A percentile compares a stretch with the other conserved stretches of the same genome.
phyloP scores from a whole-genome alignment of 1,284 basidiomycete species.

The Earliella scabrosa region DNA sequence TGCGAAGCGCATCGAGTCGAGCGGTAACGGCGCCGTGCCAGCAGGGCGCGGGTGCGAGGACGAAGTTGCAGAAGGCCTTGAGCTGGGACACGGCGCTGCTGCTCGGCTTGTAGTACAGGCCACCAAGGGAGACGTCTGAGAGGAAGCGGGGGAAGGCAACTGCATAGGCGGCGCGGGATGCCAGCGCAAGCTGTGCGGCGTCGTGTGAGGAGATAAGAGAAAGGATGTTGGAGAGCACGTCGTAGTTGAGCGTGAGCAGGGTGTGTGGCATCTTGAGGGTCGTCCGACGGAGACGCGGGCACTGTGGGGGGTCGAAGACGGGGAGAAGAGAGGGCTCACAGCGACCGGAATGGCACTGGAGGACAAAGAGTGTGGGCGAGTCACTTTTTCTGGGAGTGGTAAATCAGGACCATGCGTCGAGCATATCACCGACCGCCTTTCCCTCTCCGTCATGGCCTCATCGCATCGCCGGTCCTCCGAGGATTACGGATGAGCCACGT shows the following conservation, averaged over 20 bases:
- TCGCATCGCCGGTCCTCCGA: constrained; percentile 9
- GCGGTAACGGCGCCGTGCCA: constrained; percentile 21
- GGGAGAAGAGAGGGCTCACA: background rate
- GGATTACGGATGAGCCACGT: constrained; percentile 14
- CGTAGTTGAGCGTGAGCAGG: constrained; percentile 24
- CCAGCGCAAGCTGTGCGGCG: constrained; percentile 21
- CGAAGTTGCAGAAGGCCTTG: constrained; percentile 23
- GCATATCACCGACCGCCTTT: constrained; percentile 6
- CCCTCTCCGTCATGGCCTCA: constrained; percentile 13
- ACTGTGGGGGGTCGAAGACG: background rate
- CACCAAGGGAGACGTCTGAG: constrained; percentile 21
- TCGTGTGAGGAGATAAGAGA: constrained; percentile 16
- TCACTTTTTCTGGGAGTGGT: constrained; percentile 4
- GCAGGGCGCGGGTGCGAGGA: constrained; percentile 19
- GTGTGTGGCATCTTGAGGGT: constrained; percentile 14
- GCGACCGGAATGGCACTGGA: background rate
- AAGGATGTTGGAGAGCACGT: constrained; percentile 23
- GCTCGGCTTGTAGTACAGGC: constrained; percentile 23
- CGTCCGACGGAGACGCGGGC: background rate
- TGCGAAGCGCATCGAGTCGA: constrained; percentile 16
- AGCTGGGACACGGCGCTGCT: constrained; percentile 23
- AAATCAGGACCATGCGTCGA: constrained; percentile 14
- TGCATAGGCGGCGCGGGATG: constrained; percentile 18
- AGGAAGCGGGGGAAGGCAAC: constrained; percentile 23
- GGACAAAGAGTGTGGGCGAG: constrained; percentile 5